Base-by-base conservation (phyloP, 2,329 filamentous ascomycete species). In the Phialophora macrospora region DNA sequence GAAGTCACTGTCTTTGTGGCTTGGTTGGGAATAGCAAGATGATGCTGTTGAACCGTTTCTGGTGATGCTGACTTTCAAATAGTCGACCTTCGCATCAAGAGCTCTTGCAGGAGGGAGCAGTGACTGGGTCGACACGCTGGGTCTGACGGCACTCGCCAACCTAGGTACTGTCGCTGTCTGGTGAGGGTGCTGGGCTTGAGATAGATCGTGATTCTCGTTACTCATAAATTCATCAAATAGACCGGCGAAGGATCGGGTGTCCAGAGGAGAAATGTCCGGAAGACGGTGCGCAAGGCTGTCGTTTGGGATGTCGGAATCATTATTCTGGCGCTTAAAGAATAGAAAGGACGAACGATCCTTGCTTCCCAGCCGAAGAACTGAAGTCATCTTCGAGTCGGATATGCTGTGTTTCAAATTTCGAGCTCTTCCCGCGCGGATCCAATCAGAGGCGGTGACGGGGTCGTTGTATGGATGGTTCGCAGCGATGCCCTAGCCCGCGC, bases 21-120 rank as follows among this genome's bases (percentile, higher is more conserved):
- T 67, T 55, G 60, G 56, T 34, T 66, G 69, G 55, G 67, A 69
- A 52, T 69, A 69, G 17, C 60, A 62, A n/a, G 69, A 69, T 22
- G 69, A 71, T 9, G 65, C 63, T 49, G 66, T 68, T 14, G 69
- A 71, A 52, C 69, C 69, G 59, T 69, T 71, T 34, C 69, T 61
- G 52, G 55, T 59, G 41, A 69, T 63, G 26, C 62, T 60, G 34
- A 69, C 17, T 17, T 56, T 63, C 11, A 52, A 46, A n/a, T 55
- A 55, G 26, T 64, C 46, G 34, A 52, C 54, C 46, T 64, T 49
- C 7, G 49, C 32, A n/a, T 54, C 57, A 1, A 58, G 46, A n/a
- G 60, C 20, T 48, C 59, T 66, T 24, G 28, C 32, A 44, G 38
- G 38, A 8, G 46, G 8, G 2, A 26, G 17, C 14, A 26, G 32